Conservation (phyloP, 352 stramenopile genomes). For the Globisporangium recalcitrans region DNA sequence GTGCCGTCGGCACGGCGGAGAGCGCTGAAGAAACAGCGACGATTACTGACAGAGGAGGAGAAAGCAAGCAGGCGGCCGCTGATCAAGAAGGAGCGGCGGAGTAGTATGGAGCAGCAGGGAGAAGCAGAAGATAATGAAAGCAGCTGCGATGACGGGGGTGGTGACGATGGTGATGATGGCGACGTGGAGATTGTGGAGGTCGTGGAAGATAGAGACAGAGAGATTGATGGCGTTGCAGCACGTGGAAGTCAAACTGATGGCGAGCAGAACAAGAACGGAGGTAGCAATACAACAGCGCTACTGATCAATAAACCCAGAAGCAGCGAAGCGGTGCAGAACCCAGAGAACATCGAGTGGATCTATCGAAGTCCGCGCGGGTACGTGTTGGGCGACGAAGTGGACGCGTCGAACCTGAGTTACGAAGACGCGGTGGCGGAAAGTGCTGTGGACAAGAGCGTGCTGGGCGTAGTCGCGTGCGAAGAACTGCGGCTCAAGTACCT, state of each 20-base stretch:
- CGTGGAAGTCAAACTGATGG: too few relatives aligned
- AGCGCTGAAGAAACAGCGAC: constrained; percentile 38
- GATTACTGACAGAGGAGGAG: constrained; percentile 12
- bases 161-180: neutral
- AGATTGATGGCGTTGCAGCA: neutral
- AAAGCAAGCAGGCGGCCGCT: constrained; percentile 5
- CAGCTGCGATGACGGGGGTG: neutral
- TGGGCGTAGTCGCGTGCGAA: constrained; percentile 68
- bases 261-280: neutral
- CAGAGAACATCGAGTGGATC: constrained; percentile 44
- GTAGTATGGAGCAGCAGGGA: neutral
- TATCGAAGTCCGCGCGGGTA: constrained; percentile 62
- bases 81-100: constrained; percentile 1
- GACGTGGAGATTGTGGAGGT: neutral
- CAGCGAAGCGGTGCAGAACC: constrained; percentile 16
- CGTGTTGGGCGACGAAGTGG: constrained; percentile 51
- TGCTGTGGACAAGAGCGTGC: constrained; percentile 32
- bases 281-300: neutral
- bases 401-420: constrained; percentile 44
- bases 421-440: constrained; percentile 41
- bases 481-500: constrained; percentile 65
- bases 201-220: neutral
- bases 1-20: constrained; percentile 47
- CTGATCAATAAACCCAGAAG: neutral
- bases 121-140: neutral